Evolutionary conservation across 345 rosid species (phyloP).

Genomic region (Eucalyptus guilfoylei): DNA sequence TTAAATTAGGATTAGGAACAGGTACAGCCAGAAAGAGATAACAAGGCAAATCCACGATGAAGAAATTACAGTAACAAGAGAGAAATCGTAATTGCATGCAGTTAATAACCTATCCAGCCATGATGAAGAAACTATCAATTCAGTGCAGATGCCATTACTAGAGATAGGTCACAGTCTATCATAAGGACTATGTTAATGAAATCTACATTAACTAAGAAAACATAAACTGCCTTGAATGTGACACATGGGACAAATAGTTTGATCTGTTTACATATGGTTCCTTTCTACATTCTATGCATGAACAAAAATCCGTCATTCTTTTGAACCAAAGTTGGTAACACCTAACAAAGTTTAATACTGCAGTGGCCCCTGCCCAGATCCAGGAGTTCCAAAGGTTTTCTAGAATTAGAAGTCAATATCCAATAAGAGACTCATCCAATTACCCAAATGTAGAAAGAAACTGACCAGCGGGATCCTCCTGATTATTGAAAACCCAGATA

Average conservation of each 20-base stretch:
- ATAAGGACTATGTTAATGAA: not conserved
- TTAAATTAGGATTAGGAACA: not conserved
- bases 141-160: not conserved
- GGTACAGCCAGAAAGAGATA: not conserved
- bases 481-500: not conserved
- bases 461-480: not conserved
- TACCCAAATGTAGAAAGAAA: not conserved
- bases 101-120: not conserved
- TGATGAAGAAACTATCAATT: not conserved
- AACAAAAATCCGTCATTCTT: not conserved
- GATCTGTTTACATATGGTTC: not conserved
- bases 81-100: not conserved
- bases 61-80: not conserved
- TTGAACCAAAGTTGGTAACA: not conserved
- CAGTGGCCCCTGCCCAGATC: not conserved
- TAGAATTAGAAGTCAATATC: not conserved
- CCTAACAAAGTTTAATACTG: not conserved
- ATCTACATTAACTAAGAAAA: not conserved
- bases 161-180: not conserved
- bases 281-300: not conserved
- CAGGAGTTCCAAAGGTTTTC: not conserved
- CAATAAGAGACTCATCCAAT: not conserved
- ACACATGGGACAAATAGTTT: not conserved
- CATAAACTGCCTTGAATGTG: not conserved
- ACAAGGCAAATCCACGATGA: not conserved